Percentiles rank a stretch among this genome's conserved stretches.
These are phyloP conservation scores for Sanghuangporus sanghuang DNA, from an alignment of 1,284 basidiomycete species.

Conservation along the genomic window DNA sequence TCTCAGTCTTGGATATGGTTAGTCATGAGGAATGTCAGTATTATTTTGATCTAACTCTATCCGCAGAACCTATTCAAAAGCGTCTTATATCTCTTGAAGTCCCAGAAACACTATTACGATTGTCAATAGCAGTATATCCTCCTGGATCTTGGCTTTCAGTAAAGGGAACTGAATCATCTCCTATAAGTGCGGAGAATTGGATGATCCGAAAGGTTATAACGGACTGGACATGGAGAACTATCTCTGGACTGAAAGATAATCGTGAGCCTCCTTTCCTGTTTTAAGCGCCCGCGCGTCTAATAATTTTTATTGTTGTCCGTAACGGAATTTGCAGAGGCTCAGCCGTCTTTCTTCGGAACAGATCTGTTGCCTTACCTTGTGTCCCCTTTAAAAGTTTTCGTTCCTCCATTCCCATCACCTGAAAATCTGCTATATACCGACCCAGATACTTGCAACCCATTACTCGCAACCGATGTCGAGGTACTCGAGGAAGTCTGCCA, in stretches of 20 bases:
- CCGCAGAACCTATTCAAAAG: slow-evolving; percentile 63
- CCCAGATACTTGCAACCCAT: slow-evolving; percentile 40
- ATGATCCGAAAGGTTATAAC: slow-evolving; percentile 56
- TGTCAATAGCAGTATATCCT: slow-evolving; percentile 67
- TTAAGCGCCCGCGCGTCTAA: not conserved
- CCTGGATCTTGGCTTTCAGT: slow-evolving; percentile 53
- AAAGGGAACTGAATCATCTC: slow-evolving; percentile 24
- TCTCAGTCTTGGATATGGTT: slow-evolving; percentile 72
- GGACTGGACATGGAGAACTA: slow-evolving; percentile 70
- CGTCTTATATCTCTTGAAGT: slow-evolving; percentile 63
- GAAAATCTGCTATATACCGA: slow-evolving; percentile 36
- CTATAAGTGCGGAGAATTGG: slow-evolving; percentile 51
- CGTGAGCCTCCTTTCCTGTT: slow-evolving; percentile 33
- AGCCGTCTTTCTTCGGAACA: slow-evolving; percentile 49
- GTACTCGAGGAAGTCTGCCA: slow-evolving; percentile 68
- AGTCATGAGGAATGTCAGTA: slow-evolving; percentile 21
- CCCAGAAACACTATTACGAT: slow-evolving; percentile 58
- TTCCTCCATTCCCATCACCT: slow-evolving; percentile 42
- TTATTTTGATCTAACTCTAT: not conserved
- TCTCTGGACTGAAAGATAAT: slow-evolving; percentile 62
- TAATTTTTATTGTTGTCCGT: not conserved
- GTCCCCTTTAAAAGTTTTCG: slow-evolving; percentile 51
- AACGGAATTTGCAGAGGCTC: slow-evolving; percentile 28
- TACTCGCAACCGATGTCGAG: slow-evolving; percentile 67
- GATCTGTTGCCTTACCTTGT: slow-evolving; percentile 61